phyloP scores from a whole-genome alignment of 345 rosid genomes.

The Luvunga scandens region DNA sequence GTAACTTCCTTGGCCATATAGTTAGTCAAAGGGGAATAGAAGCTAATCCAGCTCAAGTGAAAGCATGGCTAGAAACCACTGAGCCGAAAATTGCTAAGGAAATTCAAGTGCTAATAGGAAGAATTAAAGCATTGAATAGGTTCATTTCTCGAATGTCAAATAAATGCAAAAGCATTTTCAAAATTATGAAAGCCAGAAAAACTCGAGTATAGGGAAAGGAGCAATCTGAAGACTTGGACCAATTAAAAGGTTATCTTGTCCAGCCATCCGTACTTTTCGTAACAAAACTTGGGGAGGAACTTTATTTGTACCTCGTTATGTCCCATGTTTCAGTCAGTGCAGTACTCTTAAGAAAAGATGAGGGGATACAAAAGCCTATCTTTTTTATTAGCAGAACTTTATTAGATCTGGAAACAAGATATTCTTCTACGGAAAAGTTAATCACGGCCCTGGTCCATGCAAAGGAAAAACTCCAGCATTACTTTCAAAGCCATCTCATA shows the following conservation, averaged over 20 bases:
- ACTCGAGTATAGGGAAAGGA: accelerated
- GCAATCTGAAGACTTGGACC: accelerated
- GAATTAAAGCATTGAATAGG: neutral
- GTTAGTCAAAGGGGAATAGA: neutral
- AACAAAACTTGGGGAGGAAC: too few relatives aligned
- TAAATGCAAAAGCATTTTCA: neutral
- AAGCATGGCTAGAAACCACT: too few relatives aligned
- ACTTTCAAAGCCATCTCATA: too few relatives aligned
- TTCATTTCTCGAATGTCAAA: too few relatives aligned
- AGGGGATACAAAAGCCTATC: neutral
- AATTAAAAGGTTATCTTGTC: too few relatives aligned
- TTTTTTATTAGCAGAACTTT: neutral
- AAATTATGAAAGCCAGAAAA: too few relatives aligned
- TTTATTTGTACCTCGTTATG: neutral
- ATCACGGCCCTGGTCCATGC: neutral
- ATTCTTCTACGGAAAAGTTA: accelerated
- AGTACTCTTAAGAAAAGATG: neutral
- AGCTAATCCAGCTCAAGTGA: too few relatives aligned
- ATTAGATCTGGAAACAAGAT: accelerated
- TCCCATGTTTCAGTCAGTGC: neutral
- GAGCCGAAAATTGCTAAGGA: neutral
- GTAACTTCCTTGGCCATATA: neutral
- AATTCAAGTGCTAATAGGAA: too few relatives aligned
- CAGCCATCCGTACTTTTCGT: accelerated
- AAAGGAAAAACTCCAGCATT: too few relatives aligned